Percentiles rank a stretch among this genome's conserved stretches.
These are phyloP conservation scores for Nannizzia gypsea DNA, from an alignment of 2,329 filamentous ascomycete genomes.

Conservation along the genomic window DNA sequence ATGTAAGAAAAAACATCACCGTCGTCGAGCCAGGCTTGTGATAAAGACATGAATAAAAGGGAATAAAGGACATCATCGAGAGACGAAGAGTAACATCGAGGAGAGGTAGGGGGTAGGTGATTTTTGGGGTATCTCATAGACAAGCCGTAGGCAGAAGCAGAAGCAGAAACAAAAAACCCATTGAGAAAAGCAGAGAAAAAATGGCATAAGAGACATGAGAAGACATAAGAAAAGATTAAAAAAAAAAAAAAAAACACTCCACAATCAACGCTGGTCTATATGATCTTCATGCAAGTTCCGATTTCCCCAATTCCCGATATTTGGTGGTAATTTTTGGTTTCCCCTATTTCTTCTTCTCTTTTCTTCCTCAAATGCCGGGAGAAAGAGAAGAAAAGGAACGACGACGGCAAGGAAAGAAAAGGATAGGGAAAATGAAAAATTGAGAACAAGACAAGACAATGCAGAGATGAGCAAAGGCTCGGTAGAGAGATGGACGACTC, in stretches of 20 bases:
- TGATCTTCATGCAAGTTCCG: slow-evolving; percentile 27
- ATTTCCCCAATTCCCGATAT: not conserved
- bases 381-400: slow-evolving; percentile 10
- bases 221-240: not conserved
- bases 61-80: not conserved
- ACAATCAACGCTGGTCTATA: slow-evolving; percentile 39
- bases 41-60: not conserved
- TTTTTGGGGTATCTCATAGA: slow-evolving; percentile 1
- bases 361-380: not conserved
- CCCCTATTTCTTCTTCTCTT: not conserved
- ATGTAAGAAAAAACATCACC: not conserved
- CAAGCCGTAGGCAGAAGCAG: slow-evolving; percentile 2
- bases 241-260: slow-evolving; percentile 8
- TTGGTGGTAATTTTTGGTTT: slow-evolving; percentile 7
- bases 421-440: not conserved
- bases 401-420: not conserved
- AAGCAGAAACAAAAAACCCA: slow-evolving; percentile 2
- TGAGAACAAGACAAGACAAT: slow-evolving; percentile 4
- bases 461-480: slow-evolving; percentile 4
- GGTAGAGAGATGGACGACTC: not conserved
- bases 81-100: not conserved
- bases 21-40: not conserved
- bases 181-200: not conserved
- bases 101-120: not conserved
- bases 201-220: not conserved